A percentile compares a stretch with the other conserved stretches of the same genome.
Conservation (phyloP, 164 flowering plant genomes). For the Magnolia kwangsiensis region DNA sequence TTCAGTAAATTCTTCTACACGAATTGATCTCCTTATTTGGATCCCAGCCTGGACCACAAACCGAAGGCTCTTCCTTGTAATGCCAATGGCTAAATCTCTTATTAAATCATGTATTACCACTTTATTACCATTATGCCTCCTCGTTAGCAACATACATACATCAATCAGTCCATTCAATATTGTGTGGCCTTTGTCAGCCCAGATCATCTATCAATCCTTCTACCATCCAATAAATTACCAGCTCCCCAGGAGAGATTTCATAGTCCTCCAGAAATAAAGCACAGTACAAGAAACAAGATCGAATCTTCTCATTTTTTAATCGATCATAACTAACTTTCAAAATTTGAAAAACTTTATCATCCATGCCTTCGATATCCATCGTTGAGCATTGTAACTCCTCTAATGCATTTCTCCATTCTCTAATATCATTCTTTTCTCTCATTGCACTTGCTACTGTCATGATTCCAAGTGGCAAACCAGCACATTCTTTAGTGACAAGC, state of each 20-base stretch:
- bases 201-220: slow-evolving; percentile 22
- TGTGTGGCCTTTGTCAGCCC: slow-evolving; percentile 18
- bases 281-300: too few relatives aligned
- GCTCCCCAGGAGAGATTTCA: neutral
- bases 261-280: too few relatives aligned
- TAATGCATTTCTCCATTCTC: too few relatives aligned
- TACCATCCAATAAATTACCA: slow-evolving; percentile 13
- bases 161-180: slow-evolving; percentile 19
- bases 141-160: slow-evolving; percentile 17
- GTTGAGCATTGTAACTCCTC: too few relatives aligned
- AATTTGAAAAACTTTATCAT: neutral
- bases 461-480: too few relatives aligned
- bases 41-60: slow-evolving; percentile 19
- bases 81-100: slow-evolving; percentile 27
- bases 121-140: neutral
- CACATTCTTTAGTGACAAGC: too few relatives aligned
- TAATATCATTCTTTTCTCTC: too few relatives aligned
- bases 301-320: too few relatives aligned
- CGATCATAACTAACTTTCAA: slow-evolving; percentile 10
- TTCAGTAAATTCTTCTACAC: slow-evolving; percentile 2
- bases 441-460: too few relatives aligned
- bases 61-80: neutral
- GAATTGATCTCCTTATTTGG: slow-evolving; percentile 1
- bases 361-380: neutral
- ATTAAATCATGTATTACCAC: slow-evolving; percentile 38